phyloP scores from a whole-genome alignment of 331 rosid species.

The Erythrophleum ivorense region DNA sequence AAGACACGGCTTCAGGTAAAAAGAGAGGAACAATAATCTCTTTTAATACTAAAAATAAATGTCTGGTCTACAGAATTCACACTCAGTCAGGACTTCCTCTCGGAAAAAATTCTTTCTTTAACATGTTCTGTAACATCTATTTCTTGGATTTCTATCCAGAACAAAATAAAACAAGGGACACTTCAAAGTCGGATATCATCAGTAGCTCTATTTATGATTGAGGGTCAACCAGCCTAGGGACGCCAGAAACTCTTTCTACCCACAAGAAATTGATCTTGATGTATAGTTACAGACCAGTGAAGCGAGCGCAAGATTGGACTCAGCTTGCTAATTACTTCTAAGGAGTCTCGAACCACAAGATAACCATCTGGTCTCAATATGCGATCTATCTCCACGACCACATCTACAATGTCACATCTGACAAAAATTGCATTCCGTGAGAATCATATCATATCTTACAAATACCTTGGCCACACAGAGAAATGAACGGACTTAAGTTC shows the following conservation, averaged over 20 bases:
- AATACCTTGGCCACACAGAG: not conserved
- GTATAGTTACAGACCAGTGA: conserved; percentile 64
- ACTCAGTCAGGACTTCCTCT: conserved; percentile 29
- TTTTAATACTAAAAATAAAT: conserved; percentile 23
- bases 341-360: conserved; percentile 68
- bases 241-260: conserved; percentile 88
- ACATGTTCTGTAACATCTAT: not conserved
- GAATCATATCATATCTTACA: conserved; percentile 30
- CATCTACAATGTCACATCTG: conserved; percentile 74
- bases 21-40: not conserved
- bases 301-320: conserved; percentile 69
- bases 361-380: conserved; percentile 86
- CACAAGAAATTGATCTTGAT: conserved; percentile 67
- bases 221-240: conserved; percentile 43
- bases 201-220: conserved; percentile 27
- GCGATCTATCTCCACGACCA: conserved; percentile 81
- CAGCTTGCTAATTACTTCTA: conserved; percentile 67
- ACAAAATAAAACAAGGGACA: conserved; percentile 8
- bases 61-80: conserved; percentile 15
- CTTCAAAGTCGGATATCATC: conserved; percentile 7
- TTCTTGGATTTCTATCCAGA: conserved; percentile 19
- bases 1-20: not conserved
- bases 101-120: conserved; percentile 5
- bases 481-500: not conserved
- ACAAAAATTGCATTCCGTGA: conserved; percentile 34